Base-by-base conservation (phyloP, 2,329 filamentous ascomycete genomes). In the Arthroderma uncinatum region DNA sequence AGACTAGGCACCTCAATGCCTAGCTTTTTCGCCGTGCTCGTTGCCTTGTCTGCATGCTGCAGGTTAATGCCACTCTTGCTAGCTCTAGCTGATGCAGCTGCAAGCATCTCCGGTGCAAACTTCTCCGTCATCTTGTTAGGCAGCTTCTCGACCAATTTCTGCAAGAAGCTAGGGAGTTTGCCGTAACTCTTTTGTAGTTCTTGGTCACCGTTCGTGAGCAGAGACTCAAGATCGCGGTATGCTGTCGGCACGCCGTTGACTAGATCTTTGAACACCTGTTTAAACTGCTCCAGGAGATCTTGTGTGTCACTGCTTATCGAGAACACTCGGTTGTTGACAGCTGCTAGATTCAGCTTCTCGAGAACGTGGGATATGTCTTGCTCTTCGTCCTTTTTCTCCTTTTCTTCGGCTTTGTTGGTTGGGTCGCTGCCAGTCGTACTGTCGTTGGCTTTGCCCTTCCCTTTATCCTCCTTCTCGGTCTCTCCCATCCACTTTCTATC, bases 181-280 rank as follows among this genome's bases (percentile, higher is more conserved):
- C 78, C 76, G 65, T 82, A 86, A 59, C 83, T 81, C 62, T 80
- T 79, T 65, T 84, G 80, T 16, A 86, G 70, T 62, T 84, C 79
- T n/a, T 76, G 72, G 60, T 84, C 82, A n/a, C 80, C 81, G 57
- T 82, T 81, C 8, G 76, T 82, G 61, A 85, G 75, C 16, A 85
- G 75, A 67, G 79, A 81, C 64, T 85, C 83, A n/a, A 98, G 84
- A 69, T 98, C 93, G 67, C 86, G 80, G 71, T 94, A 95, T 2
- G 93, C 93, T 0, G 92, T 96, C 2, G 93, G 93, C 1, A 89
- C 93, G 60, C 93, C 93, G 68, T 90, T 91, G 65, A 93, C 82
- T 14, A 96, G 81, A 69, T 98, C 93, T 68, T 92, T 93, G 67
- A 98, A 86, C 34, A 96, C 85, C 57, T 90, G 78, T 1, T 89